phyloP scores from a whole-genome alignment of 1,284 basidiomycete genomes.

The Ceratobasidium sp. region DNA sequence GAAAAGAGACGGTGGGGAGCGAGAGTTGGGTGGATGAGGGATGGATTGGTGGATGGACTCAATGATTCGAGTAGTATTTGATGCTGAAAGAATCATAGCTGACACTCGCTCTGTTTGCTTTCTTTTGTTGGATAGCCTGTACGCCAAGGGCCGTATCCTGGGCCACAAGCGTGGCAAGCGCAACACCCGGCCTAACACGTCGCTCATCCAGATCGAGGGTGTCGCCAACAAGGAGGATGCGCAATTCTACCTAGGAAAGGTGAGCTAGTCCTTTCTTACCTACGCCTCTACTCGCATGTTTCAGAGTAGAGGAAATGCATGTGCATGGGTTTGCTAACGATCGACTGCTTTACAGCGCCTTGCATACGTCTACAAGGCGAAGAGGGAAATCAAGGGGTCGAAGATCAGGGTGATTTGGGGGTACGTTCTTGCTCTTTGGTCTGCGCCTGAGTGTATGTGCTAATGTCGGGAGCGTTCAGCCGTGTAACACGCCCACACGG shows the following conservation, averaged over 20 bases:
- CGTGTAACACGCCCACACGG: slow-evolving; percentile 94
- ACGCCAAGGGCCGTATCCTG: slow-evolving; percentile 96
- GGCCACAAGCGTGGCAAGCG: slow-evolving; percentile 99
- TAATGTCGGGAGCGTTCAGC: slow-evolving; percentile 55
- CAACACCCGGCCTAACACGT: slow-evolving; percentile 94
- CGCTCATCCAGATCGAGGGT: slow-evolving; percentile 97
- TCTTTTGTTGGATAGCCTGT: slow-evolving; percentile 70
- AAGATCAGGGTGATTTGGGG: slow-evolving; percentile 98
- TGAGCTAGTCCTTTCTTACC: slow-evolving; percentile 57
- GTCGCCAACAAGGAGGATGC: slow-evolving; percentile 94
- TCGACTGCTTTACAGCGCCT: slow-evolving; percentile 71
- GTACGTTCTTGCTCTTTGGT: slow-evolving; percentile 58
- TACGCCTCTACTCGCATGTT: too few relatives aligned
- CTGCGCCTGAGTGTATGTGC: background rate
- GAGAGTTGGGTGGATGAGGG: slow-evolving; percentile 16
- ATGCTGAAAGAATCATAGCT: background rate
- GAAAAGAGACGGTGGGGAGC: background rate
- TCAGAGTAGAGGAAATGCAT: background rate
- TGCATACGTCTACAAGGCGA: slow-evolving; percentile 97
- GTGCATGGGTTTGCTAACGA: background rate
- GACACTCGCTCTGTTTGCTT: slow-evolving; percentile 8
- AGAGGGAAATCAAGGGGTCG: slow-evolving; percentile 90
- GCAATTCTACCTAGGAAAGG: slow-evolving; percentile 99
- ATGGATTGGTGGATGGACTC: slow-evolving; percentile 21
- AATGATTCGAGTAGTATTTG: slow-evolving; percentile 18